A percentile compares a stretch with the other conserved stretches of the same genome.
phyloP scores from a whole-genome alignment of 192 early-diverging fungal genomes.

The Dissophora ornata region DNA sequence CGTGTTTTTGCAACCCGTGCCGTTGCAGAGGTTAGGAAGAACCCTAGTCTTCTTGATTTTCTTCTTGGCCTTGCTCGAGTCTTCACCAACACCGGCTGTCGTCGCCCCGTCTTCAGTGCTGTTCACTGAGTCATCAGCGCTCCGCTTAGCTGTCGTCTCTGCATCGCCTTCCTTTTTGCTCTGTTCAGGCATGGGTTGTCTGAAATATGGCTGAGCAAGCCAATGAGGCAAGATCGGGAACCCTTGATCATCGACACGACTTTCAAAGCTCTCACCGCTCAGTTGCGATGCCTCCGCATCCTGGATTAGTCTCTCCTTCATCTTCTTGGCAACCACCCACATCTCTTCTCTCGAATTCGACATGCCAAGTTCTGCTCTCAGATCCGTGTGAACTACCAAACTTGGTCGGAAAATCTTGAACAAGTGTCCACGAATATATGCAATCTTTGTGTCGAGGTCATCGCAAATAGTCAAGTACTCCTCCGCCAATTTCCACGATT shows the following conservation, averaged over 20 bases:
- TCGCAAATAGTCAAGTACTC: conserved; percentile 92
- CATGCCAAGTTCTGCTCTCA: conserved; percentile 76
- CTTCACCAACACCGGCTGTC: neutral
- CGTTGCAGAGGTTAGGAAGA: conserved; percentile 15
- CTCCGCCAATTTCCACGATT: conserved; percentile 81
- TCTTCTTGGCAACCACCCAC: conserved; percentile 59
- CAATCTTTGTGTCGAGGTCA: conserved; percentile 66
- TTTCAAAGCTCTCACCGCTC: conserved; percentile 30
- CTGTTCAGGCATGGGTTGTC: conserved; percentile 49
- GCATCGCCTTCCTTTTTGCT: conserved; percentile 6
- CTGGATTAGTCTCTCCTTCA: conserved; percentile 68
- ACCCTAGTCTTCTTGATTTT: conserved; percentile 27
- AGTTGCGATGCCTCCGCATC: conserved; percentile 26
- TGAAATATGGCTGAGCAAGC: conserved; percentile 75
- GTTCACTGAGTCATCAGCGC: conserved; percentile 10
- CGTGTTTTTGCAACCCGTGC: conserved; percentile 16
- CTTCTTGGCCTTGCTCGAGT: conserved; percentile 18
- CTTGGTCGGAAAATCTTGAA: conserved; percentile 91
- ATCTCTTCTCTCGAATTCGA: conserved; percentile 70
- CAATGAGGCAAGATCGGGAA: conserved; percentile 73
- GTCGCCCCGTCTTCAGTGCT: neutral
- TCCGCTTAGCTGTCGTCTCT: neutral
- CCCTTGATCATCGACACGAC: conserved; percentile 55
- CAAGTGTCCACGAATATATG: conserved; percentile 85
- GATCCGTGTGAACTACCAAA: conserved; percentile 79